phyloP scores from a whole-genome alignment of 148 eudicot genomes.

The Selenicereus undatus region DNA sequence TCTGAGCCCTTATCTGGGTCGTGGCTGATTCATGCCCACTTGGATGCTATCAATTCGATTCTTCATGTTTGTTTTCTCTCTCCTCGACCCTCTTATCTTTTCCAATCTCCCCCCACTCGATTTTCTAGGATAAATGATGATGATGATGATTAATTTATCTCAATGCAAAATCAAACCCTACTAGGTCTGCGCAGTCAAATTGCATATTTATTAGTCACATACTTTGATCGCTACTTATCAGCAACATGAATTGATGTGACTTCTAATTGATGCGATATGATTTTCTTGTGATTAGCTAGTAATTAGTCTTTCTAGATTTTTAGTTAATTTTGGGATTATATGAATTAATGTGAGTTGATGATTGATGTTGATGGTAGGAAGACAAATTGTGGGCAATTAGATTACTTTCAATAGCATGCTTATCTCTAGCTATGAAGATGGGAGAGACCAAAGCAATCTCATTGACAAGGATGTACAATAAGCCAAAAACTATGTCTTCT shows the following conservation, averaged over 20 bases:
- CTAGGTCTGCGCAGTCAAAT: constrained; percentile 41
- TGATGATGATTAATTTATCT: background rate
- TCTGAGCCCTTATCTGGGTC: background rate
- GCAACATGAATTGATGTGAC: constrained; percentile 45
- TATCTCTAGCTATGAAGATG: constrained; percentile 67
- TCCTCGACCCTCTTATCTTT: too few species aligned
- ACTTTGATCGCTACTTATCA: constrained; percentile 49
- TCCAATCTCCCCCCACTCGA: too few species aligned
- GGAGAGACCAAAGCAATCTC: constrained; percentile 38
- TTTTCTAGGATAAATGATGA: background rate
- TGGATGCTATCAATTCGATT: constrained; percentile 41
- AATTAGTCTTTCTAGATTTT: background rate
- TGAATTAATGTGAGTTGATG: background rate
- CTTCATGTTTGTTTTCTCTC: constrained; percentile 33
- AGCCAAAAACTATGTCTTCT: too few species aligned
- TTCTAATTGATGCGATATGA: background rate
- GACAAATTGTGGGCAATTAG: constrained; percentile 45
- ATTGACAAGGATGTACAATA: too few species aligned
- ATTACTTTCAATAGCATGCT: constrained; percentile 53
- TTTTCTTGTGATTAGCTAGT: background rate
- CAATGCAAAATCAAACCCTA: constrained; percentile 32
- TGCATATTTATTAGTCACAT: constrained; percentile 43
- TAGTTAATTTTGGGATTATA: background rate
- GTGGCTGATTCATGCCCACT: constrained; percentile 42
- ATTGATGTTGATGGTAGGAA: constrained; percentile 23